phyloP scores from a whole-genome alignment of 805 yeast genomes.

The Candida broadrunensis region DNA sequence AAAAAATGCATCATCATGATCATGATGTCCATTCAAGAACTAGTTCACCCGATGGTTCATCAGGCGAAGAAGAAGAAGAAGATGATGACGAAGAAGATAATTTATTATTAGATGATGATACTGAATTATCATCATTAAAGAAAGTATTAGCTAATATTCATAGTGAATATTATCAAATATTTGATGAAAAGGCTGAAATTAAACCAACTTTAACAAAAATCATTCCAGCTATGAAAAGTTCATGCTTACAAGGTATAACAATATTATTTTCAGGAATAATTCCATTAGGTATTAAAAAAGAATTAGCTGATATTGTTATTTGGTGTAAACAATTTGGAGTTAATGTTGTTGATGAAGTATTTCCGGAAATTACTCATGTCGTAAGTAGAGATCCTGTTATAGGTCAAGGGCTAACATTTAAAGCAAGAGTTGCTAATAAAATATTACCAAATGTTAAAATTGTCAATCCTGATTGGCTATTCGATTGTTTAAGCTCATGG shows the following conservation, averaged over 20 bases:
- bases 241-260: constrained; percentile 64
- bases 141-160: constrained; percentile 66
- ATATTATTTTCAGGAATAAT: constrained; percentile 86
- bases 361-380: constrained; percentile 79
- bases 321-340: constrained; percentile 97
- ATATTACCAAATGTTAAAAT: constrained; percentile 61
- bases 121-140: constrained; percentile 64
- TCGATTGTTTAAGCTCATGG: constrained; percentile 83
- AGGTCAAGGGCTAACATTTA: constrained; percentile 56
- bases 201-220: constrained; percentile 65
- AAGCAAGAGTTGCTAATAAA: constrained; percentile 75
- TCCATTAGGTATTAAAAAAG: constrained; percentile 73
- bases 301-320: constrained; percentile 79
- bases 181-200: constrained; percentile 23
- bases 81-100: constrained; percentile 42
- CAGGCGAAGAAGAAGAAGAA: constrained; percentile 21
- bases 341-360: constrained; percentile 66
- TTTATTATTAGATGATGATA: constrained; percentile 74
- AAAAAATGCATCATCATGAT: constrained; percentile 40
- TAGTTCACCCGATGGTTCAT: constrained; percentile 11
- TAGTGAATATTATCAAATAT: constrained; percentile 54
- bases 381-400: constrained; percentile 64
- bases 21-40: constrained; percentile 14
- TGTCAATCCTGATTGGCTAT: constrained; percentile 93
- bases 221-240: constrained; percentile 69